Percentiles rank a stretch among this genome's conserved stretches.
Conservation (phyloP, 768 basidiomycete species). For the Cystofilobasidium macerans region DNA sequence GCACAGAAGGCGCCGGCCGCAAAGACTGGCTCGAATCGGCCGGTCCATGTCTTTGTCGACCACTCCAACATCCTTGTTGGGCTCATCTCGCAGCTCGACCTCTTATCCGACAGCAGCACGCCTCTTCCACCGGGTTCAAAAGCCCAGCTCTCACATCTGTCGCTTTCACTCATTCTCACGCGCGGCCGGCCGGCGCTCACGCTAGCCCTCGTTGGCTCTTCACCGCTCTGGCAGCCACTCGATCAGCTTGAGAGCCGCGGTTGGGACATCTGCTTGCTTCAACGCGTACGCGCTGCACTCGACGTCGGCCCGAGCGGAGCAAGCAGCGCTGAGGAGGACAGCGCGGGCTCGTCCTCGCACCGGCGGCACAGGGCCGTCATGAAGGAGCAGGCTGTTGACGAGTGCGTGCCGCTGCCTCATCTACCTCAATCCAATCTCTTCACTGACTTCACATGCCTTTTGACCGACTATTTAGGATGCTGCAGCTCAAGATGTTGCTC, state of each 20-base stretch:
- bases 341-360: not conserved
- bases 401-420: slow-evolving; percentile 36
- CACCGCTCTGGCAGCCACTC: slow-evolving; percentile 74
- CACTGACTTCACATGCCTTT: not conserved
- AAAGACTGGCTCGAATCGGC: slow-evolving; percentile 11
- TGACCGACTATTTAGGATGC: slow-evolving; percentile 37
- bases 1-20: not conserved
- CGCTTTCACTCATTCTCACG: slow-evolving; percentile 66
- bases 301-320: slow-evolving; percentile 26
- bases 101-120: slow-evolving; percentile 38
- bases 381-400: slow-evolving; percentile 87
- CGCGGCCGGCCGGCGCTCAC: slow-evolving; percentile 64
- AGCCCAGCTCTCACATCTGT: slow-evolving; percentile 54
- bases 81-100: slow-evolving; percentile 49
- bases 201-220: slow-evolving; percentile 67
- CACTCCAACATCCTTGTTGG: slow-evolving; percentile 79
- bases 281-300: slow-evolving; percentile 48
- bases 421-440: not conserved
- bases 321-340: slow-evolving; percentile 9
- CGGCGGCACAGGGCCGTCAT: slow-evolving; percentile 10
- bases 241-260: slow-evolving; percentile 59
- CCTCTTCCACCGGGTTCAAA: not conserved
- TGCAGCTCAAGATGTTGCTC: slow-evolving; percentile 86
- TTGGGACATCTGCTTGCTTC: slow-evolving; percentile 60
- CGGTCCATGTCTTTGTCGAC: slow-evolving; percentile 44